Percentiles rank a stretch among this genome's conserved stretches.
phyloP scores from a whole-genome alignment of 108 stramenopile genomes.

The Stephanodiscus triporus region DNA sequence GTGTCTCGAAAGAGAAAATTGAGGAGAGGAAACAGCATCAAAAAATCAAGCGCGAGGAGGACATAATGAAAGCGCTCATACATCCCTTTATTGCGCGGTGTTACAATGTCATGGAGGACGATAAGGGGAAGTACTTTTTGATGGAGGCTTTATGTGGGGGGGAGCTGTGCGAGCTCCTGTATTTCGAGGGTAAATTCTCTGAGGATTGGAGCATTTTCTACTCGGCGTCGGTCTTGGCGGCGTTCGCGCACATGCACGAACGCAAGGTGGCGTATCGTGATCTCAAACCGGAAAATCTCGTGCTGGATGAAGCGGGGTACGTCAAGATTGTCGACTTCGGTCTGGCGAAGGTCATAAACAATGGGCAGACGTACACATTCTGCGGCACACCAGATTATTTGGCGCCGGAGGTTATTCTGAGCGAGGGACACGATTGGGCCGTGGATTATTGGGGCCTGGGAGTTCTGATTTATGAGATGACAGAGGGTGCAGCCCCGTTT shows the following conservation, averaged over 20 bases:
- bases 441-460: slow-evolving; percentile 83
- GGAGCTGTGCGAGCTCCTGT: slow-evolving; percentile 66
- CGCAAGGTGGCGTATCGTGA: slow-evolving; percentile 75
- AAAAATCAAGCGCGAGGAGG: slow-evolving; percentile 60
- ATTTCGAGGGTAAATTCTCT: slow-evolving; percentile 51
- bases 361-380: slow-evolving; percentile 67
- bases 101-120: slow-evolving; percentile 56
- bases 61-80: slow-evolving; percentile 52
- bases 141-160: slow-evolving; percentile 73
- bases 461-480: slow-evolving; percentile 70
- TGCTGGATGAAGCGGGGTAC: slow-evolving; percentile 60
- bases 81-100: slow-evolving; percentile 67
- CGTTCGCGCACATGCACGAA: slow-evolving; percentile 67
- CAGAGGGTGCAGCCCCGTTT: slow-evolving; percentile 74
- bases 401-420: slow-evolving; percentile 76
- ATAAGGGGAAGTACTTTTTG: slow-evolving; percentile 59
- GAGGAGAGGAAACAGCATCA: slow-evolving; percentile 55
- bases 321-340: slow-evolving; percentile 80
- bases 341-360: slow-evolving; percentile 61
- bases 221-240: slow-evolving; percentile 60
- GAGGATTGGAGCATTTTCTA: slow-evolving; percentile 66
- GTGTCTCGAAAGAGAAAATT: slow-evolving; percentile 59
- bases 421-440: slow-evolving; percentile 82
- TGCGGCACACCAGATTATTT: slow-evolving; percentile 79
- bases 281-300: slow-evolving; percentile 77